Conservation (phyloP, 805 yeast species). For the Naumovozyma baii region DNA sequence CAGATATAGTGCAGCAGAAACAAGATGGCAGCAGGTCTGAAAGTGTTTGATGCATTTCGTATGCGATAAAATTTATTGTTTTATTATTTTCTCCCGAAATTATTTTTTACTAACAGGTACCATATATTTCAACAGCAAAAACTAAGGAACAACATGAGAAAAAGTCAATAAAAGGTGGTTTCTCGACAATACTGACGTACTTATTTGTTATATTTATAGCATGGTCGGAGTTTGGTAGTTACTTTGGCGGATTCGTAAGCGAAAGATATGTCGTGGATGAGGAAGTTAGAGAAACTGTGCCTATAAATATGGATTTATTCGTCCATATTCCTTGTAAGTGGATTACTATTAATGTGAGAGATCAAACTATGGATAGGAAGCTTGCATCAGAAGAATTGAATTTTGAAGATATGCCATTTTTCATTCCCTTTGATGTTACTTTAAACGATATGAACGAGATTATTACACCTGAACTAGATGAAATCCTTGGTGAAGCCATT, state of each 20-base stretch:
- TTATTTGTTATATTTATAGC: constrained; percentile 54
- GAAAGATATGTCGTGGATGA: constrained; percentile 71
- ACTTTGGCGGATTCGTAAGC: constrained; percentile 70
- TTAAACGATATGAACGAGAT: constrained; percentile 40
- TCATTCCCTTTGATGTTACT: constrained; percentile 41
- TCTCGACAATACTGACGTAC: constrained; percentile 57
- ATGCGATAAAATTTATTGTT: no score
- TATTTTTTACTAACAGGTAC: constrained; percentile 1
- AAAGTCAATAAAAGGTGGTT: constrained; percentile 68
- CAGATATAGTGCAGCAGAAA: no score
- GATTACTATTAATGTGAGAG: constrained; percentile 67
- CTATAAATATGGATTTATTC: constrained; percentile 67
- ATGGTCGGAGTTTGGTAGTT: constrained; percentile 81
- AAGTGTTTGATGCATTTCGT: constrained; percentile 66
- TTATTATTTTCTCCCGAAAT: background rate
- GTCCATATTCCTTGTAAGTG: constrained; percentile 78
- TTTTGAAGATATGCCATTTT: constrained; percentile 54
- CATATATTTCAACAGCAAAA: constrained; percentile 33
- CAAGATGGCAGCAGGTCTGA: constrained; percentile 29
- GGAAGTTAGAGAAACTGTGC: constrained; percentile 45
- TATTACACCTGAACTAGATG: constrained; percentile 54
- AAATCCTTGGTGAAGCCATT: constrained; percentile 53
- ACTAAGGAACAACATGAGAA: constrained; percentile 61
- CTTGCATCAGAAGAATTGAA: constrained; percentile 68
- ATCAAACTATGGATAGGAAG: constrained; percentile 65